Evolutionary conservation across 2,329 filamentous ascomycete genomes (phyloP).

Genomic region (Simplicillium aogashimaense): DNA sequence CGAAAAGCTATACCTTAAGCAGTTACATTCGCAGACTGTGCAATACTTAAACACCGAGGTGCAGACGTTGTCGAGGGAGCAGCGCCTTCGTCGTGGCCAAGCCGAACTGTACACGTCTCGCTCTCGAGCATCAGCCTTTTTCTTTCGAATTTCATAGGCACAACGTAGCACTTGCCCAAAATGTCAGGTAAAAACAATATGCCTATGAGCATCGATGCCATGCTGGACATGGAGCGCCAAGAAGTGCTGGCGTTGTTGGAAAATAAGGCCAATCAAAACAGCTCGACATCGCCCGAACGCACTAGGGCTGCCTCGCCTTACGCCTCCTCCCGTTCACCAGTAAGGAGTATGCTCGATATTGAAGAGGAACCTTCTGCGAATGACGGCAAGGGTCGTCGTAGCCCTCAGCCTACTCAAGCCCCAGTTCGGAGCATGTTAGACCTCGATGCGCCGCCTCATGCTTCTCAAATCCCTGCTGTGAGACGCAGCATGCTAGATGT

Average conservation of each 20-base stretch:
- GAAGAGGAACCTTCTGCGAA: conserved; percentile 28
- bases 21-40: too few relatives aligned
- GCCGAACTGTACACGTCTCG: too few relatives aligned
- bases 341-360: conserved; percentile 59
- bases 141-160: neutral
- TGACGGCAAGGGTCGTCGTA: conserved; percentile 11
- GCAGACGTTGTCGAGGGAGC: too few relatives aligned
- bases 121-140: too few relatives aligned
- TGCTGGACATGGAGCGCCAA: conserved; percentile 66
- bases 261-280: conserved; percentile 22
- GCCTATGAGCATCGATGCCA: conserved; percentile 66
- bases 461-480: conserved; percentile 23
- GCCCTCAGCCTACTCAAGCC: conserved; percentile 32
- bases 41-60: too few relatives aligned
- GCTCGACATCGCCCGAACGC: conserved; percentile 21
- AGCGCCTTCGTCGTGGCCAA: too few relatives aligned
- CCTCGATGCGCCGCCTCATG: conserved; percentile 32
- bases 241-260: conserved; percentile 64
- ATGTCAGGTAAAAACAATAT: conserved; percentile 23
- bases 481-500: conserved; percentile 45
- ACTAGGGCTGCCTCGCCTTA: conserved; percentile 43
- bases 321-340: conserved; percentile 52
- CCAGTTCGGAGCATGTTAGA: conserved; percentile 59
- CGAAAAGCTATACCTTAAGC: too few relatives aligned
- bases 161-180: conserved; percentile 4